phyloP scores from a whole-genome alignment of 768 basidiomycete species.

The Suillus hirtellus region DNA sequence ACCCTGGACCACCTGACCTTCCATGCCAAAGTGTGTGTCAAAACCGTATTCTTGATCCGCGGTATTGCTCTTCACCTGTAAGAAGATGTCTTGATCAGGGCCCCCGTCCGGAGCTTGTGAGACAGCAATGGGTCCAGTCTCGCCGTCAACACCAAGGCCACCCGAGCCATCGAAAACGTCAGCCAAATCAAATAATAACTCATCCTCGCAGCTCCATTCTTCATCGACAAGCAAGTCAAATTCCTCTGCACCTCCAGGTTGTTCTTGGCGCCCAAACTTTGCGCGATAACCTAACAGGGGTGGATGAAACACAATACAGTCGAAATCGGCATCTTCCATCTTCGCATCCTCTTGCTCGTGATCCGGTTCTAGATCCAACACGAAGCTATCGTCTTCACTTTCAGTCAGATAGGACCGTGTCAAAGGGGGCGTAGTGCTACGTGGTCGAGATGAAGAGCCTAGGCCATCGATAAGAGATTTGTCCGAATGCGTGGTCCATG shows the following conservation, averaged over 20 bases:
- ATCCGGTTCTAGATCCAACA: slow-evolving; percentile 16
- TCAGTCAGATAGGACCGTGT: slow-evolving; percentile 15
- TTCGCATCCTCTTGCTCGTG: slow-evolving; percentile 17
- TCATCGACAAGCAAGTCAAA: slow-evolving; percentile 10
- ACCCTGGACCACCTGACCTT: slow-evolving; percentile 3
- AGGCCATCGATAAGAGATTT: slow-evolving; percentile 27
- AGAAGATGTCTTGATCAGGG: slow-evolving; percentile 7
- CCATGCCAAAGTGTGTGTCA: neutral
- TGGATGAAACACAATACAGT: slow-evolving; percentile 2
- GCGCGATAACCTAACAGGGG: slow-evolving; percentile 19
- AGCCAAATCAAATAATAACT: slow-evolving; percentile 20
- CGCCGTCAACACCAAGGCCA: slow-evolving; percentile 1
- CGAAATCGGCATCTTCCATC: slow-evolving; percentile 22
- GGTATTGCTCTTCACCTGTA: slow-evolving; percentile 8
- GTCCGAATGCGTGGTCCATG: slow-evolving; percentile 17
- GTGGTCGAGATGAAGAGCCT: slow-evolving; percentile 16
- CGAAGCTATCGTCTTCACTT: slow-evolving; percentile 17
- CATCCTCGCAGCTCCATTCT: slow-evolving; percentile 10
- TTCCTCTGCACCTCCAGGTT: slow-evolving; percentile 17
- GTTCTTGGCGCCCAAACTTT: slow-evolving; percentile 11
- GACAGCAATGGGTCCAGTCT: neutral
- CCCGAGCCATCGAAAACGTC: slow-evolving; percentile 7
- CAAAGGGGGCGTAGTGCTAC: slow-evolving; percentile 20
- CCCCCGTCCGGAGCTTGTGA: slow-evolving; percentile 4
- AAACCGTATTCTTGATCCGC: slow-evolving; percentile 8